phyloP scores from a whole-genome alignment of 176 grass and related monocot species.

The Thinopyrum elongatum region DNA sequence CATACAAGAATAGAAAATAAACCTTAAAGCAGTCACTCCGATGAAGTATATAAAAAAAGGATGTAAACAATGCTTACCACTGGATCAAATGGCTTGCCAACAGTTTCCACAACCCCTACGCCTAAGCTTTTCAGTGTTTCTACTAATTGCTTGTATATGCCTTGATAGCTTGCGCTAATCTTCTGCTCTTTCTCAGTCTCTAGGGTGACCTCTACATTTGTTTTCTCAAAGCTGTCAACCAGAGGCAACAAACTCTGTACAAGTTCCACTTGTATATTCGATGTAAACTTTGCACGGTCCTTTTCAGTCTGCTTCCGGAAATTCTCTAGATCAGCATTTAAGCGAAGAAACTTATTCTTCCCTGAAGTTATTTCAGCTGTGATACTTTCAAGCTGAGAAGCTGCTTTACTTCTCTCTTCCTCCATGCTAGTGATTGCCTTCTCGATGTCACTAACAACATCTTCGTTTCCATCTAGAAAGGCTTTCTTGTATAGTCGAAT shows the following conservation, averaged over 20 bases:
- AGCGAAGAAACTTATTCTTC: slow-evolving; percentile 73
- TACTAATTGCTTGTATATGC: slow-evolving; percentile 82
- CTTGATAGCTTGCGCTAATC: slow-evolving; percentile 77
- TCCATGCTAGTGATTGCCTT: slow-evolving; percentile 52
- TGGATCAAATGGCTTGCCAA: slow-evolving; percentile 98
- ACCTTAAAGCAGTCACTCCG: not conserved
- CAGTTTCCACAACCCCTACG: slow-evolving; percentile 78
- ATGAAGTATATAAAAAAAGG: not conserved
- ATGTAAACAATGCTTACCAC: slow-evolving; percentile 52
- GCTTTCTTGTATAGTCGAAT: slow-evolving; percentile 78
- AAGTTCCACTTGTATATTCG: slow-evolving; percentile 73
- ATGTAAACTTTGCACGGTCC: slow-evolving; percentile 76
- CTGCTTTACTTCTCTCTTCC: slow-evolving; percentile 55
- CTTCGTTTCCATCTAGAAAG: slow-evolving; percentile 62
- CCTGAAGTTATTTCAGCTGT: slow-evolving; percentile 61
- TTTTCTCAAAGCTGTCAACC: slow-evolving; percentile 86
- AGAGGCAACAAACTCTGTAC: slow-evolving; percentile 49
- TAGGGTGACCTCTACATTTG: slow-evolving; percentile 50
- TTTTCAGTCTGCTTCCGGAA: slow-evolving; percentile 90
- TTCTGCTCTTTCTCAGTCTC: slow-evolving; percentile 78
- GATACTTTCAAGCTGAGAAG: slow-evolving; percentile 50
- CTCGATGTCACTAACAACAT: slow-evolving; percentile 60
- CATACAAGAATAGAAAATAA: not conserved
- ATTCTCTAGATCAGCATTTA: slow-evolving; percentile 96
- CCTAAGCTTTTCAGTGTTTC: slow-evolving; percentile 88